Base-by-base conservation (phyloP, 2,329 filamentous ascomycete species). In the Aspergillus spinulosporus region DNA sequence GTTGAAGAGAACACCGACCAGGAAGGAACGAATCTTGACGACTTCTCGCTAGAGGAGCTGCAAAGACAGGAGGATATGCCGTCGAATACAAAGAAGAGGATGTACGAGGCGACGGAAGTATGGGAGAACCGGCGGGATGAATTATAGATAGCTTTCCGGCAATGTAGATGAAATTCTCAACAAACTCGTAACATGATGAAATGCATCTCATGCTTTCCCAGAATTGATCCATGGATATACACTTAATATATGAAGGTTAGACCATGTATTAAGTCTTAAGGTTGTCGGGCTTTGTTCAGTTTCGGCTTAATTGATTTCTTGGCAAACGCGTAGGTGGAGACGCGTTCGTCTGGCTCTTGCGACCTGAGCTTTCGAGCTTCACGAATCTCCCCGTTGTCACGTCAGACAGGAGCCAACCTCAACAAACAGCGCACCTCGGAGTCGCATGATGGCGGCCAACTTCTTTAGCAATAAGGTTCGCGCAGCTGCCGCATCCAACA, bases 391-490 rank as follows among this genome's bases (percentile, higher is more conserved):
- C 5, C 32, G 9, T 40, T 12, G 37, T 52, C 4, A 15, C 12
- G 12, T 7, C 15, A 15, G 21, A 34, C 28, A 3, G 39, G 28
- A 21, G 6, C 26, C 11, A 11, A 47, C n/a, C 15, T 28, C 29
- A 28, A 40, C 29, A 8, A 12, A 14, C n/a, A 26, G 5, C 4
- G 11, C 26, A 4, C 9, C 2, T 11, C 28, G 15, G 3, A 14
- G 28, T 7, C 11, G 34, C 28, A 46, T 50, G 8, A 76, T 77
- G 74, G 72, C 97, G 89, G 86, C 91, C 49, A 92, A 85, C 71
- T 99, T 99, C 76, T 99, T 99, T 77, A 93, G 96, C 74, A 83
- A 97, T 68, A 96, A 96, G 76, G 93, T 93, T 52, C 87, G 93
- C 45, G 83, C 85, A 60, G 80, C 81, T 39, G 82, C 91, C 70